These are phyloP conservation scores for Blastobotrys buckinghamii DNA, from an alignment of 1,139 yeast species.

Conservation along the genomic window DNA sequence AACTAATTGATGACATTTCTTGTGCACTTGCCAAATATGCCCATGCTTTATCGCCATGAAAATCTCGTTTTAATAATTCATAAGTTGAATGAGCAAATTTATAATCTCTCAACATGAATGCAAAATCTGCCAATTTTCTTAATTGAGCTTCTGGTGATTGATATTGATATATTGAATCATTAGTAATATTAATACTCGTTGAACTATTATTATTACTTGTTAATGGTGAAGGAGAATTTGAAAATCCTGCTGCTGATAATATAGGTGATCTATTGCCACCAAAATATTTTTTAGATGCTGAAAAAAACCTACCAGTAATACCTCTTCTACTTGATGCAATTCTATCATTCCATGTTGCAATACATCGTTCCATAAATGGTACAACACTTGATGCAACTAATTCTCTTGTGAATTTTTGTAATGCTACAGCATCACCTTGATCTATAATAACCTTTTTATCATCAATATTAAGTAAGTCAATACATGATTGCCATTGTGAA, in stretches of 20 bases:
- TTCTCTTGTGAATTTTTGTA: conserved; percentile 46
- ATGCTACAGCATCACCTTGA: conserved; percentile 36
- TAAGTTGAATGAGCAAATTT: conserved; percentile 79
- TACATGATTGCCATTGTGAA: not conserved
- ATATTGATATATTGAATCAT: conserved; percentile 1
- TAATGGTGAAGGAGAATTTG: not conserved
- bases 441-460: conserved; percentile 20
- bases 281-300: conserved; percentile 57
- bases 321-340: conserved; percentile 63
- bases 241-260: not conserved
- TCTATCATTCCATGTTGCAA: conserved; percentile 75
- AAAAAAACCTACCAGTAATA: conserved; percentile 66
- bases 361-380: conserved; percentile 74
- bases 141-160: conserved; percentile 64
- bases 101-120: conserved; percentile 82
- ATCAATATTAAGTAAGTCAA: conserved; percentile 1
- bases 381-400: conserved; percentile 52
- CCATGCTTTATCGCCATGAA: conserved; percentile 77
- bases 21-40: conserved; percentile 75
- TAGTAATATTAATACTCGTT: not conserved
- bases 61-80: conserved; percentile 76
- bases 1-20: conserved; percentile 77
- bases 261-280: conserved; percentile 28
- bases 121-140: conserved; percentile 87
- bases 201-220: not conserved